Evolutionary conservation across 768 basidiomycete species (phyloP), one percentile per base, ranked within the genome.

Genomic region (Tricholoma bakamatsutake): DNA sequence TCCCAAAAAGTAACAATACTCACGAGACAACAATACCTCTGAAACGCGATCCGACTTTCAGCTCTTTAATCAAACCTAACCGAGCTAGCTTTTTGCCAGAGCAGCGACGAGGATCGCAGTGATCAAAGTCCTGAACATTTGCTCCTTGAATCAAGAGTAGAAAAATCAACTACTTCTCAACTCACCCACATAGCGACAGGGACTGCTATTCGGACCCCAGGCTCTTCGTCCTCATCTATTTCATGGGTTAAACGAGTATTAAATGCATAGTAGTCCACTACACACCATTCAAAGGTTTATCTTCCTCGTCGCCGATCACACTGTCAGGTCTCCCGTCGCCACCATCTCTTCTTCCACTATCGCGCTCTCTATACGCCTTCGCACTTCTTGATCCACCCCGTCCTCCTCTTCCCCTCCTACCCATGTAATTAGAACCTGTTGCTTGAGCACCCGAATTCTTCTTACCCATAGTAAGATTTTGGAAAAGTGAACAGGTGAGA

Each of bases 141-240:
- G 51, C 53, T 31, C 46, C 3, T 48, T 48, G 46, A 2, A 7
- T 31, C 15, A 17, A 46, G 13, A 3, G 45, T 46, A 46, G 11
- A 15, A 28, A 42, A 39, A 45, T 50, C 4, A 33, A 55, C 30
- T 27, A 11, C 48, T 9, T n/a, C 49, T 18, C 45, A 46, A 77
- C 93, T 70, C 55, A 88, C 93, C 95, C 95, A 98, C 95, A 98
- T 98, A 34, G 92, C 94, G 3, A 97, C 86, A 2, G 93, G 92
- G 10, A 97, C 83, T 17, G 78, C 72, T 37, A 83, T 82, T 39
- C 60, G 60, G 2, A 73, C 63, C 15, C 70, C 65, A 7, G 9
- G 17, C 40, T 21, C 40, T 9, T 68, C 64, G 28, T 66, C 67
- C n/a, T 59, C 58, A 47, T 31, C 46, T 48, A 48, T n/a, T 17